phyloP scores from a whole-genome alignment of 495 filamentous ascomycete species.

The Penicillium tannophilum region DNA sequence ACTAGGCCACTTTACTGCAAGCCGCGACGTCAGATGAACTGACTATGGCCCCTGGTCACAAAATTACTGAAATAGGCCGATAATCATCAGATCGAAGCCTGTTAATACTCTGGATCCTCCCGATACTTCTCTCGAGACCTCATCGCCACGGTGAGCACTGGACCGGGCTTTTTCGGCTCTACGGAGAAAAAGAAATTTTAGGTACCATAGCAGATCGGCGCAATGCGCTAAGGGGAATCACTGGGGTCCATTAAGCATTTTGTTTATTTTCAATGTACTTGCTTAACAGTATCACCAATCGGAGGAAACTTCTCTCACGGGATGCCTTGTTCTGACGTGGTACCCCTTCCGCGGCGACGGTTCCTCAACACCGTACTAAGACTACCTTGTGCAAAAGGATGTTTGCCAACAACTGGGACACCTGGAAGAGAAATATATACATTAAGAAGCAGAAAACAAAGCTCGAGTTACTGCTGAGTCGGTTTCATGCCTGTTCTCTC shows the following conservation, averaged over 20 bases:
- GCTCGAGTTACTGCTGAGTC: background rate
- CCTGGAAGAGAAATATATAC: background rate
- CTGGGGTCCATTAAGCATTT: background rate
- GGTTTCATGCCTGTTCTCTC: background rate
- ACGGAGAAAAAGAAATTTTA: too few species aligned
- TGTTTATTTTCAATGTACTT: background rate
- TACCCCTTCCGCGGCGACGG: background rate
- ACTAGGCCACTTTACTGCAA: slow-evolving; percentile 18
- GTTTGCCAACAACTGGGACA: background rate
- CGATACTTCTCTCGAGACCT: too few species aligned
- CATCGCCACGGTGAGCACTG: too few species aligned
- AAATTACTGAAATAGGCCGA: background rate
- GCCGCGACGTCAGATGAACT: slow-evolving; percentile 4
- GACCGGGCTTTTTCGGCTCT: too few species aligned
- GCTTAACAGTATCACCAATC: background rate
- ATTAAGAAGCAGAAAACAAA: background rate
- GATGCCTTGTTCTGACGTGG: background rate
- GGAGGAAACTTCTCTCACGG: background rate
- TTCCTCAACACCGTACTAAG: background rate
- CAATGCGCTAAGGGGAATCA: background rate
- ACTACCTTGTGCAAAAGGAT: background rate
- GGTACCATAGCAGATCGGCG: too few species aligned
- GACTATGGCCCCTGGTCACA: background rate
- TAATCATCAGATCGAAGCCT: background rate
- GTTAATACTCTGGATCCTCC: background rate